A percentile compares a stretch with the other conserved stretches of the same genome.
Evolutionary conservation across 768 basidiomycete species (phyloP).

Genomic region (Pleurotus sapidus): DNA sequence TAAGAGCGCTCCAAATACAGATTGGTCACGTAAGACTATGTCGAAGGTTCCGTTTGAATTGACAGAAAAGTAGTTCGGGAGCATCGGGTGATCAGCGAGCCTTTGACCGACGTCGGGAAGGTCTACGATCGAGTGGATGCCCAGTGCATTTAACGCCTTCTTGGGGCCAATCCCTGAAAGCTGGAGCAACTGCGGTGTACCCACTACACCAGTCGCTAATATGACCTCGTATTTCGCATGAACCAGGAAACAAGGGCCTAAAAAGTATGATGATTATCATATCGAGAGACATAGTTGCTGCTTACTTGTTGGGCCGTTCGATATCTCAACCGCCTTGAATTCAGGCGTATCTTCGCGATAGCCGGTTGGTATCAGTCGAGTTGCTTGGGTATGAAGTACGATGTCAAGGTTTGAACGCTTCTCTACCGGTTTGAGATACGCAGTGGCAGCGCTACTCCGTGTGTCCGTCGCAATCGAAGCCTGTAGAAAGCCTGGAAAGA

Average conservation of each 20-base stretch:
- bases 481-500: conserved; percentile 13
- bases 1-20: conserved; percentile 14
- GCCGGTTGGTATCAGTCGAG: not conserved
- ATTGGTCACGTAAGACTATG: conserved; percentile 6
- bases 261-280: not conserved
- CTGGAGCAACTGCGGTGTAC: conserved; percentile 33
- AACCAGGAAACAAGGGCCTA: not conserved
- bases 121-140: conserved; percentile 24
- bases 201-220: conserved; percentile 35
- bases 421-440: conserved; percentile 13
- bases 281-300: not conserved
- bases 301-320: conserved; percentile 11
- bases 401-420: not conserved
- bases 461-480: conserved; percentile 11
- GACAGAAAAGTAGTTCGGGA: conserved; percentile 20
- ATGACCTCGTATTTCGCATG: conserved; percentile 54
- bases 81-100: conserved; percentile 30
- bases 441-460: conserved; percentile 17
- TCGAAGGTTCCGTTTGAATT: conserved; percentile 28
- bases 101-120: conserved; percentile 37
- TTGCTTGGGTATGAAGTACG: not conserved
- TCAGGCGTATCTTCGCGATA: too few relatives aligned
- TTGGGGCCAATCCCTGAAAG: conserved; percentile 34
- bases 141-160: conserved; percentile 17
- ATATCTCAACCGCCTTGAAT: conserved; percentile 13